Evolutionary conservation across 768 basidiomycete species (phyloP).

Genomic region (Xerocomellus dryophilus): DNA sequence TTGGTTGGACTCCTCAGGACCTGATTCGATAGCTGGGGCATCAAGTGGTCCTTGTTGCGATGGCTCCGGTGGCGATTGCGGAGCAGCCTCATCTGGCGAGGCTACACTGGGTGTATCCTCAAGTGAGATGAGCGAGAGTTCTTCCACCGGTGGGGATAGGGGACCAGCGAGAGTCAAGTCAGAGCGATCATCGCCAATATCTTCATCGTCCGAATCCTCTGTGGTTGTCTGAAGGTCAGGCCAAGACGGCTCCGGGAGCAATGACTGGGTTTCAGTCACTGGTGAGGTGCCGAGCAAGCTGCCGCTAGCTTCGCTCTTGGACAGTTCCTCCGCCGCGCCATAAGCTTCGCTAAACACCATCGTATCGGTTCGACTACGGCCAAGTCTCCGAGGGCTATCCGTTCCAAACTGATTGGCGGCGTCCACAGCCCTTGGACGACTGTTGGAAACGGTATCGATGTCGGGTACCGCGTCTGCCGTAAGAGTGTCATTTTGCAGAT

Average conservation of each 20-base stretch:
- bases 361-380: constrained; percentile 65
- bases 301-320: constrained; percentile 17
- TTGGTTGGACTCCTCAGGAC: constrained; percentile 7
- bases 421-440: constrained; percentile 23
- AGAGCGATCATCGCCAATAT: constrained; percentile 20
- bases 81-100: not conserved
- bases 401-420: constrained; percentile 13
- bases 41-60: constrained; percentile 1
- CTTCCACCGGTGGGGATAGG: constrained; percentile 30
- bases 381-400: constrained; percentile 45
- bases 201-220: constrained; percentile 25
- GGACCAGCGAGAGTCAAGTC: constrained; percentile 18
- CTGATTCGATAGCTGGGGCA: constrained; percentile 5
- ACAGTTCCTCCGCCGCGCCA: constrained; percentile 39
- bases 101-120: constrained; percentile 12
- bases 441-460: constrained; percentile 6
- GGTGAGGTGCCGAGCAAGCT: constrained; percentile 14
- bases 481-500: constrained; percentile 11
- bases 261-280: constrained; percentile 9
- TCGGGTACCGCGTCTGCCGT: constrained; percentile 6
- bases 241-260: constrained; percentile 8
- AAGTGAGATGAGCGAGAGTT: constrained; percentile 26
- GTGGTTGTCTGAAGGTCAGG: constrained; percentile 10
- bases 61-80: not conserved
- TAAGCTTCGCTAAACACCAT: constrained; percentile 61